Conservation (phyloP, 192 early-diverging fungal genomes). For the Borealophlyctis nickersoniae region DNA sequence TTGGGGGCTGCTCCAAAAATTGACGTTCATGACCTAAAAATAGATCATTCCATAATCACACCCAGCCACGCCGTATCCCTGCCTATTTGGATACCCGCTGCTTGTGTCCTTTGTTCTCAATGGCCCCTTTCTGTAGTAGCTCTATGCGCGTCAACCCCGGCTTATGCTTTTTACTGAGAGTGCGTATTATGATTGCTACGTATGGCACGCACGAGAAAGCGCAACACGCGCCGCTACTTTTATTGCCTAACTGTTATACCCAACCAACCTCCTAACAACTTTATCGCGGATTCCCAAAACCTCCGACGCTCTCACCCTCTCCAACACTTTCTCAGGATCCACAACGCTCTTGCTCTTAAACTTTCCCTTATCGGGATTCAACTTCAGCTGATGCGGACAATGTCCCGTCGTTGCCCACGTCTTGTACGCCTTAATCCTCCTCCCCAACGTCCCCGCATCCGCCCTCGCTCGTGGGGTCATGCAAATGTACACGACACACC, state of each 20-base stretch:
- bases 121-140: too few relatives aligned
- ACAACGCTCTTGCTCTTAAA: conserved; percentile 4
- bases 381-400: conserved; percentile 13
- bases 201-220: too few relatives aligned
- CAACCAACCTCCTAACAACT: background rate
- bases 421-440: conserved; percentile 7
- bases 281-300: background rate
- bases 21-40: too few relatives aligned
- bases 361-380: background rate
- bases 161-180: too few relatives aligned
- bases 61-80: too few relatives aligned
- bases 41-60: background rate
- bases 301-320: background rate
- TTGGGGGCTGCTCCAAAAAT: background rate
- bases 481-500: conserved; percentile 24
- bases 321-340: background rate
- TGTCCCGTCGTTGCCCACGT: conserved; percentile 15
- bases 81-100: too few relatives aligned
- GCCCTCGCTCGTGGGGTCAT: conserved; percentile 20
- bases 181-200: too few relatives aligned
- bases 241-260: background rate
- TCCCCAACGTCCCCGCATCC: conserved; percentile 2
- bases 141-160: too few relatives aligned
- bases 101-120: too few relatives aligned
- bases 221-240: background rate